Base-by-base conservation (phyloP, 345 rosid species). In the Eucalyptus cladocalyx region DNA sequence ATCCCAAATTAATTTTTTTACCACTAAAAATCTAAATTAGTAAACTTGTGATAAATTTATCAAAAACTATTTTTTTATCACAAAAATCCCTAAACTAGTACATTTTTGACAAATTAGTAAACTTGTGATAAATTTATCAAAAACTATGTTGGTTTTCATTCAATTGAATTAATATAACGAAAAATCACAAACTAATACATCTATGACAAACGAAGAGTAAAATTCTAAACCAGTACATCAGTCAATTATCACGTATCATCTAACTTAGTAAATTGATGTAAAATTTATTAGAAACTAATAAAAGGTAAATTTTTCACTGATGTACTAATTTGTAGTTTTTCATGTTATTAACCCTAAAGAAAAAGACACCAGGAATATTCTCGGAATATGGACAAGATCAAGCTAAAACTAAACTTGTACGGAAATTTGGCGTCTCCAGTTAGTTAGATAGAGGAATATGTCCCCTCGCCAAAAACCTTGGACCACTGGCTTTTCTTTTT, bases 221-320 rank as follows among this genome's bases (percentile, higher is more conserved):
- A 56, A 23, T 23, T 23, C 3, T 24, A 56, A 56, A 24, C 3
- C 0, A 0, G 0, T 9, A 56, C 0, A 24, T 10, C 30, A 4
- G 1, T 9, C 3, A 24, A 56, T 24, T 56, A 24, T 56, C 30
- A 24, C 0, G 0, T 9, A 0, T 56, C 11, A 56, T 56, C 13
- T 24, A 56, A 53, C 26, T 53, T 0, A 21, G 26, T 21, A 53
- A 53, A 53, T 53, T 53, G 1, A 56, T 56, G 12, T 56, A 56
- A 56, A 56, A 56, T 56, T 56, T 56, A 56, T 24, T 0, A 0
- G 6, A 56, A 24, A 56, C 13, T 24, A 56, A 56, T 24, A 56
- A 0, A 56, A 24, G 3, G 13, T 56, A 56, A 56, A 4, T 56
- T 56, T 56, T 23, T 56, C 13, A 56, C 0, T 9, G 0, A 56